Percentiles rank a stretch among this genome's conserved stretches.
These are phyloP conservation scores for Malus hybrid DNA, from an alignment of 331 rosid genomes.

Conservation along the genomic window DNA sequence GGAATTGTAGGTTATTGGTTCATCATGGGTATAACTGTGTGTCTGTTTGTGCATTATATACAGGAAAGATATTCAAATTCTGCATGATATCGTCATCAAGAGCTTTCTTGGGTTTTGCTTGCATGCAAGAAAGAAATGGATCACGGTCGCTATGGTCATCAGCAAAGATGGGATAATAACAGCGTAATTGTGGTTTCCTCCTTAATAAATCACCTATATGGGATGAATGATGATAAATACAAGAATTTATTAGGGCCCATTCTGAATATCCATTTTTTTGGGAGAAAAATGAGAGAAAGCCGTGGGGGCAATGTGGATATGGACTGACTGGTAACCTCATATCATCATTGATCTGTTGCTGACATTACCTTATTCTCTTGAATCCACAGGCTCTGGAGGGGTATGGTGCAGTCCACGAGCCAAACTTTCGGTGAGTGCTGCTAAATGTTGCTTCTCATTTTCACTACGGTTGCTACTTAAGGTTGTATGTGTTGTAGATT, in stretches of 20 bases:
- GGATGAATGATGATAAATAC: constrained; percentile 86
- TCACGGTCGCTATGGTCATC: constrained; percentile 91
- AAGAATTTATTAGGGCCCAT: constrained; percentile 79
- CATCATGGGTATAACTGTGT: constrained; percentile 65
- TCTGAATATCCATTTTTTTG: constrained; percentile 61
- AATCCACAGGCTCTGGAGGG: constrained; percentile 99
- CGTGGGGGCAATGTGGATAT: constrained; percentile 90
- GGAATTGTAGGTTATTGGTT: constrained; percentile 68
- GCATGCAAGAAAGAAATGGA: constrained; percentile 77
- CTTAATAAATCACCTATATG: constrained; percentile 92
- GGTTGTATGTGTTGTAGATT: not conserved
- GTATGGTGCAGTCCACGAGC: constrained; percentile 81
- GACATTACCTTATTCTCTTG: constrained; percentile 98
- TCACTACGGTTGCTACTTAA: constrained; percentile 12
- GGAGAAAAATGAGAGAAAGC: constrained; percentile 80
- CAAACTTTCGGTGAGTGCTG: constrained; percentile 90
- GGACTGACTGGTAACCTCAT: constrained; percentile 99
- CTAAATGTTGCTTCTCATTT: constrained; percentile 23
- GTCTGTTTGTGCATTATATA: constrained; percentile 79
- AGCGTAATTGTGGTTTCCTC: constrained; percentile 99
- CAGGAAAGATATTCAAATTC: constrained; percentile 48
- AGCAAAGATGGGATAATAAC: constrained; percentile 99
- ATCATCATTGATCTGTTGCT: constrained; percentile 83
- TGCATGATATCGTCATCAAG: constrained; percentile 24
- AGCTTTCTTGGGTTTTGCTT: constrained; percentile 40